Evolutionary conservation across 176 grass and related monocot genomes (phyloP), one percentile per base, ranked within the genome.

Genomic region (Avena insularis): DNA sequence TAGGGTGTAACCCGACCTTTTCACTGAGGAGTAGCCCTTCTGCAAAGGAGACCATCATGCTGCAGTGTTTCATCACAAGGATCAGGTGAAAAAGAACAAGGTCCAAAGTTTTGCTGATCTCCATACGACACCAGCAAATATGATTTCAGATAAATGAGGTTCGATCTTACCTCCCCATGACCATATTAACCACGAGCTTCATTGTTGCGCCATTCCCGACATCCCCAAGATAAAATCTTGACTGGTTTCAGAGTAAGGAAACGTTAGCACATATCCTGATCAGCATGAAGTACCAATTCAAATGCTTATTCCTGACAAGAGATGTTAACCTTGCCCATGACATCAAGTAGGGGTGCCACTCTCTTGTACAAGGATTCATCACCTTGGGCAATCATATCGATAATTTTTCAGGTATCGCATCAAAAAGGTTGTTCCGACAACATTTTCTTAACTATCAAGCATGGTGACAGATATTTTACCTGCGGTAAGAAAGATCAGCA

Each of bases 181-280:
- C 93, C 96, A 94, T 98, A 79, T 98, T 98, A 79, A 98, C 96
- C 5, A 96, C 88, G 13, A 96, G 92, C 86, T 98, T 98, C 96
- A 98, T 98, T 53, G 92, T 90, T 38, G 96, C 93, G 69, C 93
- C 93, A 73, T 98, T 98, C 48, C 96, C 93, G 25, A 98, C 90
- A 75, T 94, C 87, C 20, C 93, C 90, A 6, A 98, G 92, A 91
- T 88, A 98, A 88, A 94, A 93, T 80, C 87, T 96, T 53, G 92
- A 98, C 90, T 93, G 85, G 9, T 83, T 83, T 84, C 71, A 87
- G 58, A 84, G 35, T n/a, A 69, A 85, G 35, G 21, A 56, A 74
- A 80, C 1, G 33, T 88, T 29, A 93, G 53, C 21, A 47, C 23
- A 77, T 56, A 82, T 61, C 19, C 35, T 31, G 48, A 74, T 63